These are phyloP conservation scores for Cajanus cajan DNA, from an alignment of 306 rosid species.

Conservation along the genomic window DNA sequence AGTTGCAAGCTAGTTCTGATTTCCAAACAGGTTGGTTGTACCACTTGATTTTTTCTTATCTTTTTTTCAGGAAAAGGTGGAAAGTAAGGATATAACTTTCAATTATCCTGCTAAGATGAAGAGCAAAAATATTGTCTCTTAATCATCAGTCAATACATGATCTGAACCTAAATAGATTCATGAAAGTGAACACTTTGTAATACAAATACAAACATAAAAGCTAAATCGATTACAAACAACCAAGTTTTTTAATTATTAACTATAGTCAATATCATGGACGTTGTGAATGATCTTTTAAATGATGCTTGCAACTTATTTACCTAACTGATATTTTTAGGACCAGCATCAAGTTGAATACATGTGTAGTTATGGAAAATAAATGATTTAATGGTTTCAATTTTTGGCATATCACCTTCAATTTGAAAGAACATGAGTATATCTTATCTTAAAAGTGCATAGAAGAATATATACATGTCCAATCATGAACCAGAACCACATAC, in stretches of 20 bases:
- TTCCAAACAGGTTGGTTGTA: conserved; percentile 57
- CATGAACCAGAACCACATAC: conserved; percentile 53
- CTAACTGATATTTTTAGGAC: conserved; percentile 25
- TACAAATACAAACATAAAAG: not conserved
- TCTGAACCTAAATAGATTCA: conserved; percentile 61
- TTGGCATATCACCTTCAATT: conserved; percentile 29
- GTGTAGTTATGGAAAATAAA: conserved; percentile 16
- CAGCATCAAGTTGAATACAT: conserved; percentile 11
- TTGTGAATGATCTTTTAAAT: conserved; percentile 30
- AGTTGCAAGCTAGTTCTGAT: conserved; percentile 64
- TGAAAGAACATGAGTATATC: conserved; percentile 16
- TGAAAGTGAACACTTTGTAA: conserved; percentile 4
- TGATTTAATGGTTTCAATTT: not conserved
- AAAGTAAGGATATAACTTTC: conserved; percentile 77
- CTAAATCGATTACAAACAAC: not conserved
- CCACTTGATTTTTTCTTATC: conserved; percentile 71
- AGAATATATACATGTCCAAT: conserved; percentile 32
- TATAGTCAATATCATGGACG: no score
- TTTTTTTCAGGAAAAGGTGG: conserved; percentile 70
- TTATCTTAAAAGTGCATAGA: conserved; percentile 19
- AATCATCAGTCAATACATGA: no score
- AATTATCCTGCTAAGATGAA: conserved; percentile 67
- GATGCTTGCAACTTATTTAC: conserved; percentile 33
- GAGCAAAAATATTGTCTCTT: conserved; percentile 58
- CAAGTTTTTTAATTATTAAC: not conserved